Percentiles rank a stretch among this genome's conserved stretches.
Conservation (phyloP, 1,139 yeast genomes). For the Saccharomyces hybrid region DNA sequence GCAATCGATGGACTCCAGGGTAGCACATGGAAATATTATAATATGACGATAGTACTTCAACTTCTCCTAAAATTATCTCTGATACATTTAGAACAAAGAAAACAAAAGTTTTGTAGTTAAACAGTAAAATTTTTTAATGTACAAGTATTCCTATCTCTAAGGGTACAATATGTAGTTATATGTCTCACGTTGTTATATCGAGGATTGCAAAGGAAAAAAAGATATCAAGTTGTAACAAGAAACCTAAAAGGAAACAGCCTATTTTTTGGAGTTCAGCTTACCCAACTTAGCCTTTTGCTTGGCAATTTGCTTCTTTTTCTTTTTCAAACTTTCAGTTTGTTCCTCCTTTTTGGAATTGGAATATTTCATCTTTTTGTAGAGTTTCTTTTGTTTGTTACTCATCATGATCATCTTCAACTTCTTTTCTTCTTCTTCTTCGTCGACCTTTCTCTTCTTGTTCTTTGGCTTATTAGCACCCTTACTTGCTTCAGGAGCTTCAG, state of each 20-base stretch:
- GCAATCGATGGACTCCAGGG: conserved; percentile 69
- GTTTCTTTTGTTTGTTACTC: conserved; percentile 91
- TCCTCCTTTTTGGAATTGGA: conserved; percentile 80
- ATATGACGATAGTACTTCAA: neutral
- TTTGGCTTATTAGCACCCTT: conserved; percentile 17
- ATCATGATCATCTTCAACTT: conserved; percentile 92
- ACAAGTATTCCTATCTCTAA: neutral
- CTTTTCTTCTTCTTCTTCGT: conserved; percentile 66
- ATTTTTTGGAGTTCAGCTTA: conserved; percentile 33
- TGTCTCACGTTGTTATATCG: neutral
- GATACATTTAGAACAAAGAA: neutral
- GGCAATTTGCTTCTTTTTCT: conserved; percentile 71
- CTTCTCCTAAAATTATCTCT: neutral
- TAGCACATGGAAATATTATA: conserved; percentile 13
- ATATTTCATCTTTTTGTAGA: conserved; percentile 92
- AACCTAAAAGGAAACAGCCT: neutral
- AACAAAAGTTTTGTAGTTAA: neutral
- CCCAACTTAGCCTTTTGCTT: conserved; percentile 55
- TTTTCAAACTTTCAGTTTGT: conserved; percentile 62
- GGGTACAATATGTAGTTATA: neutral
- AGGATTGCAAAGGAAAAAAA: neutral
- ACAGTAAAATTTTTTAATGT: neutral
- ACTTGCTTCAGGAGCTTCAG: conserved; percentile 40
- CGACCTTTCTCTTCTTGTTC: conserved; percentile 37
- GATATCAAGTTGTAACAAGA: neutral